Evolutionary conservation across 805 yeast species (phyloP).

Genomic region (Scheffersomyces lignosus): DNA sequence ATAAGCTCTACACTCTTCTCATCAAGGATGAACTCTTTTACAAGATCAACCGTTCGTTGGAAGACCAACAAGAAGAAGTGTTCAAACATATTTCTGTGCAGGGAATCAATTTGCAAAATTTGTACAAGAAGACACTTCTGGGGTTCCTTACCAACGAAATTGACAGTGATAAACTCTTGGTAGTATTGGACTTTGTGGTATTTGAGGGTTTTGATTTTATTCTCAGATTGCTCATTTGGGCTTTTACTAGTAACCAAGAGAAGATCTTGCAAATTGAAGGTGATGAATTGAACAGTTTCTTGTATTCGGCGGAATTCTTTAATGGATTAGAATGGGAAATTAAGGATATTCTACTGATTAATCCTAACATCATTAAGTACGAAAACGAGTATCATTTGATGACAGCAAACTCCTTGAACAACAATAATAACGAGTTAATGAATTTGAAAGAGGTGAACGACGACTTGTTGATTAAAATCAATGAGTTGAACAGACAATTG

Average conservation of each 20-base stretch:
- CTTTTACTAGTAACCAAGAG: conserved; percentile 15
- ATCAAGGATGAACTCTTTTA: conserved; percentile 36
- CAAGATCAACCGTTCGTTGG: conserved; percentile 36
- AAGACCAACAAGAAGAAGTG: conserved; percentile 25
- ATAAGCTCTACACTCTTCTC: conserved; percentile 23
- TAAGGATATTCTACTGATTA: conserved; percentile 8
- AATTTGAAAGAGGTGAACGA: conserved; percentile 39
- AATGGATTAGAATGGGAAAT: conserved; percentile 7
- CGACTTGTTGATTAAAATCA: conserved; percentile 27
- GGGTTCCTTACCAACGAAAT: conserved; percentile 16
- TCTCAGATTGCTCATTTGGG: conserved; percentile 25
- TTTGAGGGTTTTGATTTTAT: conserved; percentile 42
- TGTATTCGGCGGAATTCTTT: conserved; percentile 19
- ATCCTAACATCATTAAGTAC: conserved; percentile 30
- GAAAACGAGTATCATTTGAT: conserved; percentile 41
- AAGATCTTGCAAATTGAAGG: conserved; percentile 20
- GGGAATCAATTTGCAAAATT: conserved; percentile 29
- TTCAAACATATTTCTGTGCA: conserved; percentile 36
- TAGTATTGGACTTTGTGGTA: conserved; percentile 34
- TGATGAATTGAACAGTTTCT: conserved; percentile 22
- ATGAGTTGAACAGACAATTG: conserved; percentile 27
- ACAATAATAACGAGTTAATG: conserved; percentile 37
- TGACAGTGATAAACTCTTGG: conserved; percentile 4
- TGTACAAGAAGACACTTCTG: conserved; percentile 19
- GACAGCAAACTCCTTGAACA: conserved; percentile 37